Evolutionary conservation across 352 stramenopile genomes (phyloP).

Genomic region (Phytophthora fragariaefolia): DNA sequence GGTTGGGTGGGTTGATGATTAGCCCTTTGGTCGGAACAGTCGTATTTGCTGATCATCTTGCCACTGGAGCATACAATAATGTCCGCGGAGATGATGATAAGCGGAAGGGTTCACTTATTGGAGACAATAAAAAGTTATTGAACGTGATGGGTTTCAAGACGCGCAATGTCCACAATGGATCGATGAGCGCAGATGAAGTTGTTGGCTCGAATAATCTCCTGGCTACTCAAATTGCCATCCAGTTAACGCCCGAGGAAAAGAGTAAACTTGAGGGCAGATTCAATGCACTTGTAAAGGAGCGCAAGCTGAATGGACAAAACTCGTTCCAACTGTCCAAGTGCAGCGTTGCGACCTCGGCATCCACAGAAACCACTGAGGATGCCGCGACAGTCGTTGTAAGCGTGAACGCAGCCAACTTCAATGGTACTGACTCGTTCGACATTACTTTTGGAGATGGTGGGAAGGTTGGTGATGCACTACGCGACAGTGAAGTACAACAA

Average conservation of each 20-base stretch:
- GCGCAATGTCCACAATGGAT: constrained; percentile 51
- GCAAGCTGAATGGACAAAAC: constrained; percentile 27
- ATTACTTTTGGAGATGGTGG: constrained; percentile 39
- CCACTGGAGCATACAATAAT: constrained; percentile 69
- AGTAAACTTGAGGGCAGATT: constrained; percentile 47
- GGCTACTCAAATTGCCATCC: constrained; percentile 48
- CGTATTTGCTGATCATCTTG: constrained; percentile 72
- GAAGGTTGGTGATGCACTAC: constrained; percentile 35
- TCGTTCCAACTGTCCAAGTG: constrained; percentile 29
- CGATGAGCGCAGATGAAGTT: constrained; percentile 59
- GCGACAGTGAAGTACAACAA: constrained; percentile 32
- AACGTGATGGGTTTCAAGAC: constrained; percentile 49
- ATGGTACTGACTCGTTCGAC: constrained; percentile 40
- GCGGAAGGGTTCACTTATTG: constrained; percentile 57
- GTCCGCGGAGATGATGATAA: constrained; percentile 46
- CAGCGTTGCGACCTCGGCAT: not conserved
- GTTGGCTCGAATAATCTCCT: constrained; percentile 35
- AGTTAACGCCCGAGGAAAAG: constrained; percentile 48
- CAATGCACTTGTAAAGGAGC: constrained; percentile 48
- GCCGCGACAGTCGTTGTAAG: constrained; percentile 19
- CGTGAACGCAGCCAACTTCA: constrained; percentile 37
- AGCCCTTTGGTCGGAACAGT: constrained; percentile 60
- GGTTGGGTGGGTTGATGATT: constrained; percentile 58
- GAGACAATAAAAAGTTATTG: constrained; percentile 51
- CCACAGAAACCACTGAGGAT: constrained; percentile 11